These are phyloP conservation scores for Candida ascalaphidarum DNA, from an alignment of 805 yeast genomes.

Conservation along the genomic window DNA sequence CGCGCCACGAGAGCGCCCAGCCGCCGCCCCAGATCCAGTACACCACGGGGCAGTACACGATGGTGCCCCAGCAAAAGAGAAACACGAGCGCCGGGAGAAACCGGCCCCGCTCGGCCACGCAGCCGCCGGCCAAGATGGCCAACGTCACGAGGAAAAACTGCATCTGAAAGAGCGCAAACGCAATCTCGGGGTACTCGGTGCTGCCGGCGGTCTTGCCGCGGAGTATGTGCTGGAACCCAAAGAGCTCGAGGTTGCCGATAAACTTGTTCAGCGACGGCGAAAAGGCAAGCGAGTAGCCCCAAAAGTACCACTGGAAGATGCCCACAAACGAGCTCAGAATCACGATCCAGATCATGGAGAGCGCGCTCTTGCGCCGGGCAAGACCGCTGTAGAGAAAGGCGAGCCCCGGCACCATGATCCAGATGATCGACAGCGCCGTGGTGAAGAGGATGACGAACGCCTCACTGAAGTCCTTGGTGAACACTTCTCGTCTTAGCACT, in stretches of 20 bases:
- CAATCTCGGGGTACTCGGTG: slow-evolving; percentile 64
- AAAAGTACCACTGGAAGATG: slow-evolving; percentile 89
- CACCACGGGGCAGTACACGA: slow-evolving; percentile 91
- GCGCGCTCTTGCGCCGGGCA: slow-evolving; percentile 83
- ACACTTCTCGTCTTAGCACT: too few relatives aligned
- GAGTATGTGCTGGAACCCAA: slow-evolving; percentile 74
- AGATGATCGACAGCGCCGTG: slow-evolving; percentile 60
- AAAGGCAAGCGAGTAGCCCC: slow-evolving; percentile 96
- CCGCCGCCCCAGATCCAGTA: slow-evolving; percentile 97
- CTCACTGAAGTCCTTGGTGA: slow-evolving; percentile 10
- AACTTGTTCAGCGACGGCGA: slow-evolving; percentile 73
- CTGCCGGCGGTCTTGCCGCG: slow-evolving; percentile 29
- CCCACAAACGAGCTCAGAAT: slow-evolving; percentile 67
- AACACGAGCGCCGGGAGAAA: slow-evolving; percentile 78
- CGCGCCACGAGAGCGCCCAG: slow-evolving; percentile 69
- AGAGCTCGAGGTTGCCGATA: slow-evolving; percentile 78
- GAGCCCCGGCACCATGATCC: slow-evolving; percentile 92
- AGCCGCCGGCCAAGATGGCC: slow-evolving; percentile 86
- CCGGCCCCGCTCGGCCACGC: slow-evolving; percentile 83
- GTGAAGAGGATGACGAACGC: slow-evolving; percentile 35
- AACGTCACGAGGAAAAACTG: slow-evolving; percentile 89
- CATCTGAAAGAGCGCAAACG: slow-evolving; percentile 81
- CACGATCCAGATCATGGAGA: slow-evolving; percentile 78
- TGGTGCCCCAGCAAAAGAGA: slow-evolving; percentile 79
- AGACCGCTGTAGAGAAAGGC: slow-evolving; percentile 89